Evolutionary conservation across 768 basidiomycete genomes (phyloP), one percentile per base, ranked within the genome.

Genomic region (Xerocomus potaroensis): DNA sequence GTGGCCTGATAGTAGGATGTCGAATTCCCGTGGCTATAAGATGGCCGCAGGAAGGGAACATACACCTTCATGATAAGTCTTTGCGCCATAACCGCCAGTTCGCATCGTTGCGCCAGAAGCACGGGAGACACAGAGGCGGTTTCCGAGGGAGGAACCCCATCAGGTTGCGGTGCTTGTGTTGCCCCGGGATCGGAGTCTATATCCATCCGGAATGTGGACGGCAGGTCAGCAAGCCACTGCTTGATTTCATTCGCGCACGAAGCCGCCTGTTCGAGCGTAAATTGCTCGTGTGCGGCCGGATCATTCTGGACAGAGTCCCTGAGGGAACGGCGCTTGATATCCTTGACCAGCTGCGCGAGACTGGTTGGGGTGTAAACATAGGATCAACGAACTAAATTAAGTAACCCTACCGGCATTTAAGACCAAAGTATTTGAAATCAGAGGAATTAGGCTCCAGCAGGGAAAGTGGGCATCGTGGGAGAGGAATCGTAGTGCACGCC

Each of bases 31-130:
- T 58, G 41, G 30, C 50, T 29, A 49, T 58, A 56, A 37, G 67
- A 62, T 7, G 68, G 67, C 12, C 72, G 69, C 49, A 87, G 63
- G 64, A 87, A 85, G 0, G 87, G 87, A n/a, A 80, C 59, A 59
- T 83, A 88, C 6, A 79, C 68, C 63, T 79, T 80, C 51, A 87
- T 66, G 44, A 85, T 69, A 43, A 89, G 60, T 31, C 78, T 66
- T 53, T 86, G 74, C 5, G 81, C 79, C 41, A 78, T 69, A 35
- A 85, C 74, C 1, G 74, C 72, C 40, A 88, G 65, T 53, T 86
- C 80, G 64, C 77, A 77, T 32, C 76, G 73, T 57, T 84, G 78
- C 10, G 72, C 71, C 39, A 71, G 58, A 24, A 80, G 69, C 9
- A 68, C 56, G 1, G 71, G 66, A 8, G 74, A 69, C 9, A 55